A percentile compares a stretch with the other conserved stretches of the same genome.
These are phyloP conservation scores for Triglochin maritima DNA, from an alignment of 106 monocot genomes.

Conservation along the genomic window DNA sequence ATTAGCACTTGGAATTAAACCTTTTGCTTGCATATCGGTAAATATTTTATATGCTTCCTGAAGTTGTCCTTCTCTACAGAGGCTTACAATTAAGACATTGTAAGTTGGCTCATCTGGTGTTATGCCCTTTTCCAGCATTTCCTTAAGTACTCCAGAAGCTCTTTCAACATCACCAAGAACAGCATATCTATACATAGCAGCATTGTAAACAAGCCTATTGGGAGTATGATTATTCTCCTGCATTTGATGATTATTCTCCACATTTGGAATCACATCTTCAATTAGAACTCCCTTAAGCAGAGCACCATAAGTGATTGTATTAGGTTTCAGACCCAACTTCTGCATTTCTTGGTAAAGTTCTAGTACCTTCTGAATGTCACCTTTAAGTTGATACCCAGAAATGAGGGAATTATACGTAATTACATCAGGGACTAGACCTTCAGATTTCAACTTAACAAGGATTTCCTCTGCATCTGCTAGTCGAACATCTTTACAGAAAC, in stretches of 20 bases:
- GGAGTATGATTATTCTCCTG: conserved; percentile 15
- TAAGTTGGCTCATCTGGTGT: conserved; percentile 8
- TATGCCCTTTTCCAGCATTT: conserved; percentile 28
- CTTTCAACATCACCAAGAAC: conserved; percentile 22
- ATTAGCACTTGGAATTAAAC: too few species aligned
- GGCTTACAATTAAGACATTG: neutral
- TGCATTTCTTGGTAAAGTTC: conserved; percentile 44
- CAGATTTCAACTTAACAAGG: conserved; percentile 13
- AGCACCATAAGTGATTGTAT: conserved; percentile 21
- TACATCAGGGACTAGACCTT: conserved; percentile 45
- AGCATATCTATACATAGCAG: conserved; percentile 15
- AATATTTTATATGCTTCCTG: neutral
- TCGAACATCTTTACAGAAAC: conserved; percentile 25
- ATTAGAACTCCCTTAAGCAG: conserved; percentile 23
- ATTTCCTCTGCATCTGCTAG: conserved; percentile 38
- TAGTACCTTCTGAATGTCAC: conserved; percentile 24
- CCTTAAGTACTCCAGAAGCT: conserved; percentile 12
- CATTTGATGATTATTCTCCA: conserved; percentile 30
- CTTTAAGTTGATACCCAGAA: conserved; percentile 30
- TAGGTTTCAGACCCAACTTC: conserved; percentile 33
- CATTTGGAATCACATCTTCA: conserved; percentile 32
- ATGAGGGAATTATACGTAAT: conserved; percentile 62
- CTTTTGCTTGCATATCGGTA: conserved; percentile 20
- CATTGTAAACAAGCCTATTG: conserved; percentile 19
- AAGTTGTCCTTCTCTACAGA: conserved; percentile 3